A percentile compares a stretch with the other conserved stretches of the same genome.
These are phyloP conservation scores for Citeromyces nyonsensis DNA, from an alignment of 805 yeast genomes.

Conservation along the genomic window DNA sequence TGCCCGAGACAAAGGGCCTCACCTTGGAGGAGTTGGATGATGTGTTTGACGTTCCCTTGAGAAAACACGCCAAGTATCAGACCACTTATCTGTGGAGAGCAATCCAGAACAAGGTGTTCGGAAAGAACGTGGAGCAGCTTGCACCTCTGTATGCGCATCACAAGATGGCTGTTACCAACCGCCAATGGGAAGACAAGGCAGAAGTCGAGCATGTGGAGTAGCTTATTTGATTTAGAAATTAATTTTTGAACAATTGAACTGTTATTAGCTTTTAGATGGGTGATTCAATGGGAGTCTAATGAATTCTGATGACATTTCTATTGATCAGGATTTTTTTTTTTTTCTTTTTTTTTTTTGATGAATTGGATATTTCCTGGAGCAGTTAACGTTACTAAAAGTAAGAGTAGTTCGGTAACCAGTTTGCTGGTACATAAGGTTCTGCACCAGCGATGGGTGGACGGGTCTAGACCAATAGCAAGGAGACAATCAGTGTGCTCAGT, in stretches of 20 bases:
- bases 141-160: conserved; percentile 42
- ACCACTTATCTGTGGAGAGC: conserved; percentile 21
- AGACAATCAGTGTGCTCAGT: no score
- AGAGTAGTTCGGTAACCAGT: no score
- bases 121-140: conserved; percentile 27
- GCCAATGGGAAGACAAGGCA: conserved; percentile 47
- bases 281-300: no score
- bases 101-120: conserved; percentile 29
- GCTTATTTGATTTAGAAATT: conserved; percentile 1
- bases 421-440: no score
- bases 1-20: conserved; percentile 59
- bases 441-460: no score
- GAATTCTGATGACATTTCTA: no score
- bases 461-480: no score
- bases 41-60: conserved; percentile 46
- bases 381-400: no score
- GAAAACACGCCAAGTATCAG: conserved; percentile 37
- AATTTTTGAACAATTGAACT: conserved; percentile 1
- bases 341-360: no score
- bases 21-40: conserved; percentile 69
- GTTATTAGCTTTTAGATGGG: neutral
- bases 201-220: conserved; percentile 31
- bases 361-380: no score
- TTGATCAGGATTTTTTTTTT: no score
- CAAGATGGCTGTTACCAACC: conserved; percentile 42